Conservation (phyloP, 306 rosid species). For the Corylus americana region DNA sequence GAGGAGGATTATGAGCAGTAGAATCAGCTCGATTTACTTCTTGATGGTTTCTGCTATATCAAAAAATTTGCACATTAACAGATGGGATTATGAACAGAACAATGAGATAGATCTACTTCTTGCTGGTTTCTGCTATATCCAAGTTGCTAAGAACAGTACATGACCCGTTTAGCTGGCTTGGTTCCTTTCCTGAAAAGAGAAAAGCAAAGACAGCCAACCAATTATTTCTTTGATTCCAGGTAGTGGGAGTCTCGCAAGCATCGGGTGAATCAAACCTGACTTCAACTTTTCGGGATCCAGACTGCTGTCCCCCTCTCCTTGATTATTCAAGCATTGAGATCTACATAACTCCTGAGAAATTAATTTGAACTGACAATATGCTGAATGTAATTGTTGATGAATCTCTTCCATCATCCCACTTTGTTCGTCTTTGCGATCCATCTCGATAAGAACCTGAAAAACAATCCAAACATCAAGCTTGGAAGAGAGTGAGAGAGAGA, state of each 20-base stretch:
- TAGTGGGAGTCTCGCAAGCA: slow-evolving; percentile 24
- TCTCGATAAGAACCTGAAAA: slow-evolving; percentile 68
- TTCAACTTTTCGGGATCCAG: slow-evolving; percentile 27
- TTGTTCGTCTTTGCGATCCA: slow-evolving; percentile 76
- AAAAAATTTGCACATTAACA: background rate
- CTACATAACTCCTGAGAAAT: slow-evolving; percentile 17
- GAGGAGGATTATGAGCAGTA: too few relatives aligned
- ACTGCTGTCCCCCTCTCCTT: slow-evolving; percentile 8
- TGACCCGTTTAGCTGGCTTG: slow-evolving; percentile 17
- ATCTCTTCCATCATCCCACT: slow-evolving; percentile 57
- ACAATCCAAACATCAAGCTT: slow-evolving; percentile 17
- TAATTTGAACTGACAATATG: slow-evolving; percentile 56
- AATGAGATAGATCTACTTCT: slow-evolving; percentile 5
- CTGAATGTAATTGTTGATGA: slow-evolving; percentile 52
- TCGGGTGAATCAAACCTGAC: slow-evolving; percentile 62
- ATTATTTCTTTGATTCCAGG: slow-evolving; percentile 28
- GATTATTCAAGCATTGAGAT: slow-evolving; percentile 37
- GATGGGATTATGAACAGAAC: background rate
- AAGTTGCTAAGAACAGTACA: slow-evolving; percentile 32
- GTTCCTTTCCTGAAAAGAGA: slow-evolving; percentile 41
- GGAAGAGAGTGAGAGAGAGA: background rate
- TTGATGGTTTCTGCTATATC: too few relatives aligned
- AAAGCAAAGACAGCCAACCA: slow-evolving; percentile 29
- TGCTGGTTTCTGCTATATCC: slow-evolving; percentile 25
- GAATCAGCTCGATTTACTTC: too few relatives aligned